Percentiles rank a stretch among this genome's conserved stretches.
Conservation (phyloP, 495 filamentous ascomycete genomes). For the Penicillium waksmanii region DNA sequence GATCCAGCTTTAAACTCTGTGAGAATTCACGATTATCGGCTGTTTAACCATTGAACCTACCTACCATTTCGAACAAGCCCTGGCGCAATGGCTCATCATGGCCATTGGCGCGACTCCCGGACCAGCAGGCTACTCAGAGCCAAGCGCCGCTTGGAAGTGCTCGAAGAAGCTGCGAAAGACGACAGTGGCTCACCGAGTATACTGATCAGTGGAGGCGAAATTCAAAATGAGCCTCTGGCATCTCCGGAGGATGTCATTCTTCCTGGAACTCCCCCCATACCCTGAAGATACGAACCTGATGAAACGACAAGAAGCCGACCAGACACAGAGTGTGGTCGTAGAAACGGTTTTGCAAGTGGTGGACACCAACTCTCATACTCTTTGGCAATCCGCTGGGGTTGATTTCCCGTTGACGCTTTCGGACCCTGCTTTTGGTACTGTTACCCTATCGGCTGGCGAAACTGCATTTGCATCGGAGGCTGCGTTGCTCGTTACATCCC, state of each 20-base stretch:
- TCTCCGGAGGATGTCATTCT: conserved; percentile 9
- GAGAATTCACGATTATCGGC: conserved; percentile 20
- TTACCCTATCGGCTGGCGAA: conserved; percentile 16
- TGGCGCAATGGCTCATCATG: conserved; percentile 29
- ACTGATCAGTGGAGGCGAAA: background rate
- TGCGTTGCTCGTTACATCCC: background rate
- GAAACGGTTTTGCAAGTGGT: conserved; percentile 29
- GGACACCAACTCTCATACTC: conserved; percentile 26
- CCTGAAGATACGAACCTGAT: conserved; percentile 1
- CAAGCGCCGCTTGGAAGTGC: conserved; percentile 20
- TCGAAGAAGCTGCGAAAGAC: conserved; percentile 9
- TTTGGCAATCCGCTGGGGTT: conserved; percentile 17
- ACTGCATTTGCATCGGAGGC: conserved; percentile 5
- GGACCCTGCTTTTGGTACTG: conserved; percentile 13
- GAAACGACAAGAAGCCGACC: conserved; percentile 25
- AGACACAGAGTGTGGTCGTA: conserved; percentile 8
- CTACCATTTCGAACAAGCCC: conserved; percentile 2
- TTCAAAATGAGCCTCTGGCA: conserved; percentile 3
- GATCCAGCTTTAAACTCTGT: conserved; percentile 26
- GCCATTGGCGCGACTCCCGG: conserved; percentile 27
- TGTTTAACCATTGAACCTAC: background rate
- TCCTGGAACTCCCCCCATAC: background rate
- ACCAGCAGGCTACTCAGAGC: conserved; percentile 21
- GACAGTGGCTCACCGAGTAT: conserved; percentile 4
- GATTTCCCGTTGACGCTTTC: conserved; percentile 28